Evolutionary conservation across 768 basidiomycete species (phyloP), one percentile per base, ranked within the genome.

Genomic region (Boletus tylopilopsis): DNA sequence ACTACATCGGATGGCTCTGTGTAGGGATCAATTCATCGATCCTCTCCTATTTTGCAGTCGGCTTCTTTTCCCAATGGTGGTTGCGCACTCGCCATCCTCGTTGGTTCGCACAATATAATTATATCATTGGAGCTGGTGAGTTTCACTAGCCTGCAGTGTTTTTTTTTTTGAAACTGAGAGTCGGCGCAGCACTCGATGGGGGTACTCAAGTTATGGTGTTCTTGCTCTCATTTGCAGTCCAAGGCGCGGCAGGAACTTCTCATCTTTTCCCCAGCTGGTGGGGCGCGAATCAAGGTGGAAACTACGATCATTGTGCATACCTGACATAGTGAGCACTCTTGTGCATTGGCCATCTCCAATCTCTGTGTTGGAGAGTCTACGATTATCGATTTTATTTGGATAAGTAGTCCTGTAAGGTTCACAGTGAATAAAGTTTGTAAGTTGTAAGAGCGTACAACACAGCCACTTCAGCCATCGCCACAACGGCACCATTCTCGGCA

Each of bases 101-200:
- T 13, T 88, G 84, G 84, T 87, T 83, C 66, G 76, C 77, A 58
- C 71, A 72, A 57, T 83, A 83, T 63, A 84, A 85, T 60, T 84
- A 83, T 58, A 77, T 84, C 33, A 64, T 86, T 4, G 82, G 81
- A 24, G 86, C 82, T 35, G 85, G 63, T 67, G 36, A 50, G 65
- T 55, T 35, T 27, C 15, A 2, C n/a, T n/a, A 24, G 24, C 16
- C 15, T 21, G 27, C 34, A n/a, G n/a, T 18, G n/a, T 15, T 4
- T 10, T 42, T 11, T 22, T 16, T 36, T 12, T 19, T 19, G 30
- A 27, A 40, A 10, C 40, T 59, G 21, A 51, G 7, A 18, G 19
- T 36, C 33, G 37, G 35, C 29, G 53, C 54, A 59, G 67, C 61
- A 23, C 69, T 75, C 19, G 68, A 74, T 50, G 68, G 68, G 7